Percentiles rank a stretch among this genome's conserved stretches.
phyloP scores from a whole-genome alignment of 805 yeast species.

The Candida broadrunensis region DNA sequence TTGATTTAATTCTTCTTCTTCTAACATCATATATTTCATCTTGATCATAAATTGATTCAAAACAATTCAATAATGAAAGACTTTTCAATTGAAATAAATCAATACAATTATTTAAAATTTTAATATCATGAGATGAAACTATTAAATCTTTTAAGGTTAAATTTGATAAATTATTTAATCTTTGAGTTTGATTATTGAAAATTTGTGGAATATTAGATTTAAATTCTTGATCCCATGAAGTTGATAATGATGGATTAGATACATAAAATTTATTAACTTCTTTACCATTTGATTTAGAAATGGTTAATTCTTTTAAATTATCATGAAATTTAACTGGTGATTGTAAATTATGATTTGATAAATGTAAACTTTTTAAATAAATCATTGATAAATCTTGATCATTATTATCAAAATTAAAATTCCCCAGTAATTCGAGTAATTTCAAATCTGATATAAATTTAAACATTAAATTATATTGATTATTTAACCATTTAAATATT shows the following conservation, averaged over 20 bases:
- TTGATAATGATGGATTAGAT: slow-evolving; percentile 1
- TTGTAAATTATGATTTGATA: slow-evolving; percentile 11
- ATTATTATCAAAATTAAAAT: slow-evolving; percentile 13
- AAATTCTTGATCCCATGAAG: slow-evolving; percentile 1
- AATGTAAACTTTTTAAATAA: slow-evolving; percentile 11
- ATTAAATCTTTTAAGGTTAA: slow-evolving; percentile 9
- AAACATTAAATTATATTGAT: slow-evolving; percentile 12
- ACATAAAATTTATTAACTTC: slow-evolving; percentile 1
- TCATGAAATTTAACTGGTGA: slow-evolving; percentile 2
- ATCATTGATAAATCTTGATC: slow-evolving; percentile 1
- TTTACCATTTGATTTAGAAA: slow-evolving; percentile 7
- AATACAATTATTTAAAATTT: slow-evolving; percentile 3
- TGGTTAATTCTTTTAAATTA: slow-evolving; percentile 12
- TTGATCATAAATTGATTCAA: slow-evolving; percentile 6
- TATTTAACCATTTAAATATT: slow-evolving; percentile 17
- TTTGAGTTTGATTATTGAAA: not conserved
- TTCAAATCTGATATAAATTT: slow-evolving; percentile 13
- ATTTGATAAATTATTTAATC: slow-evolving; percentile 2
- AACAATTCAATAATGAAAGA: slow-evolving; percentile 10
- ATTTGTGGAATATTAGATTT: slow-evolving; percentile 3
- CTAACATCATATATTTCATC: not conserved
- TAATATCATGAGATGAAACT: slow-evolving; percentile 6
- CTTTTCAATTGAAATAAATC: slow-evolving; percentile 3
- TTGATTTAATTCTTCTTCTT: slow-evolving; percentile 10
- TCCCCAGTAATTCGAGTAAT: slow-evolving; percentile 3